phyloP scores from a whole-genome alignment of 768 basidiomycete genomes.

The Psilocybe tampanensis region DNA sequence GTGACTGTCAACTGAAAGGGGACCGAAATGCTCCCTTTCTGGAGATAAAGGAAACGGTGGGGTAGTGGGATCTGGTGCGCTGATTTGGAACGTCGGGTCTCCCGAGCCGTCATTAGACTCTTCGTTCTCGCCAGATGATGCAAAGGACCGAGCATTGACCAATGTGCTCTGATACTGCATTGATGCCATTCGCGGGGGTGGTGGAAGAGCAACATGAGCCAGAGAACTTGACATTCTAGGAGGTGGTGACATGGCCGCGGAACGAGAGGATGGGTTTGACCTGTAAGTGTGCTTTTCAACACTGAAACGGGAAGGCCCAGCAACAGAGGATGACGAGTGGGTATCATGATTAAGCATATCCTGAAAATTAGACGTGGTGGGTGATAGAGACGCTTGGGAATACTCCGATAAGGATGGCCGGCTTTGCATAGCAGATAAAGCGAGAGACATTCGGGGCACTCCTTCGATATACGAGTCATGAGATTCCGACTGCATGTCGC shows the following conservation, averaged over 20 bases:
- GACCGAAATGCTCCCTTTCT: constrained; percentile 7
- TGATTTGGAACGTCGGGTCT: constrained; percentile 35
- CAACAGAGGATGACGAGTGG: constrained; percentile 26
- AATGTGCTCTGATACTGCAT: constrained; percentile 23
- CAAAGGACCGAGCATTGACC: constrained; percentile 15
- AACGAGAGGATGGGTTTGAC: constrained; percentile 34
- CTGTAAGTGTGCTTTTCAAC: constrained; percentile 24
- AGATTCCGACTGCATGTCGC: constrained; percentile 29
- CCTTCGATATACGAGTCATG: constrained; percentile 39
- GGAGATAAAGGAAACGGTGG: constrained; percentile 39
- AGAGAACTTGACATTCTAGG: constrained; percentile 69
- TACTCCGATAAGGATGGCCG: constrained; percentile 68
- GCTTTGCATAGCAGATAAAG: constrained; percentile 49
- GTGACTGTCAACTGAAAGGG: constrained; percentile 50
- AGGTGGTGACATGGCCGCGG: constrained; percentile 53
- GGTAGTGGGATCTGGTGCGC: constrained; percentile 45
- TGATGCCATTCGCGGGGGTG: constrained; percentile 50
- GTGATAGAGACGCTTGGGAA: constrained; percentile 61
- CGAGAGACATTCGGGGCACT: constrained; percentile 46
- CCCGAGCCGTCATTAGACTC: constrained; percentile 21
- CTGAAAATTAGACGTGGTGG: constrained; percentile 80
- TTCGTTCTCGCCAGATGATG: constrained; percentile 21
- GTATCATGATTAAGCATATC: constrained; percentile 48
- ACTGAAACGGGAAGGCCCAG: constrained; percentile 27
- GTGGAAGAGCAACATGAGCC: constrained; percentile 55